A percentile compares a stretch with the other conserved stretches of the same genome.
These are phyloP conservation scores for Picochlorum sp. DNA, from an alignment of 139 green algal genomes.

Conservation along the genomic window DNA sequence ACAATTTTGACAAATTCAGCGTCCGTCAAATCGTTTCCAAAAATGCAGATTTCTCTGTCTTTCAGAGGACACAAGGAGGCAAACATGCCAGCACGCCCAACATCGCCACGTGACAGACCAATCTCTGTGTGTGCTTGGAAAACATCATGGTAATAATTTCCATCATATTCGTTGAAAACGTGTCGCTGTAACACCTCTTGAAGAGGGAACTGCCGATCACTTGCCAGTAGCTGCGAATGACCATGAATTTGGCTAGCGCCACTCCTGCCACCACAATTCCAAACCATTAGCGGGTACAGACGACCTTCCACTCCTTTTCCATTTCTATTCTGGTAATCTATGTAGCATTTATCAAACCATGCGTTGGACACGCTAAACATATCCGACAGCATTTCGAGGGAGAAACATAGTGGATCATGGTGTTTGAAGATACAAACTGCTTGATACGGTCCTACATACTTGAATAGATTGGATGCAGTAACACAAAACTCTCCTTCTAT, in stretches of 20 bases:
- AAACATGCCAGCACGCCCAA: background rate
- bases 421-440: constrained; percentile 74
- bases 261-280: constrained; percentile 55
- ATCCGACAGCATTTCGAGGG: constrained; percentile 38
- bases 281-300: constrained; percentile 53
- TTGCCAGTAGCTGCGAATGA: constrained; percentile 50
- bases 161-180: background rate
- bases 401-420: constrained; percentile 70
- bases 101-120: constrained; percentile 6
- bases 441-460: constrained; percentile 64
- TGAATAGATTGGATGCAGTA: constrained; percentile 78
- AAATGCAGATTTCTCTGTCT: constrained; percentile 57
- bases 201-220: constrained; percentile 20
- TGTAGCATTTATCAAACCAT: constrained; percentile 42
- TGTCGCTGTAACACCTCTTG: background rate
- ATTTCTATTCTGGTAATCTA: background rate
- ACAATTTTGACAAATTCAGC: constrained; percentile 43
- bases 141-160: constrained; percentile 30
- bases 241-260: constrained; percentile 54
- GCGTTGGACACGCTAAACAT: constrained; percentile 36
- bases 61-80: constrained; percentile 45
- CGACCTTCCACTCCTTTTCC: background rate
- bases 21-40: constrained; percentile 30
- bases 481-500: constrained; percentile 51
- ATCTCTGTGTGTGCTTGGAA: constrained; percentile 22